phyloP scores from a whole-genome alignment of 352 stramenopile species.

The Globisporangium spinosum region DNA sequence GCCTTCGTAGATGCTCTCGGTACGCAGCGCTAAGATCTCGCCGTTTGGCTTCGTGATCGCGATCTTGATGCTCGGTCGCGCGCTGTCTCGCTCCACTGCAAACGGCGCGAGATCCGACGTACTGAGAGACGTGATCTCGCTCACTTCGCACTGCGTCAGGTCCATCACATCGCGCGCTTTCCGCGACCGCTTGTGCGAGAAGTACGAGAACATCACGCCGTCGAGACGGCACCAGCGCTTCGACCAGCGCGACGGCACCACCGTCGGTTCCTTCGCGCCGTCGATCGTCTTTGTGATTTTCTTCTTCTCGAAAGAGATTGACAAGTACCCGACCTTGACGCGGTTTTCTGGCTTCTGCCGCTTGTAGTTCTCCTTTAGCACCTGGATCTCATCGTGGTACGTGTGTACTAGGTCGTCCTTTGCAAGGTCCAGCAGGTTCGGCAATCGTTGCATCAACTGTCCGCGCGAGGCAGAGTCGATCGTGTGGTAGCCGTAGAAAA shows the following conservation, averaged over 20 bases:
- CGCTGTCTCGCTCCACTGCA: constrained; percentile 42
- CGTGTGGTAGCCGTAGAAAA: constrained; percentile 77
- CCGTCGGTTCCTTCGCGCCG: constrained; percentile 50
- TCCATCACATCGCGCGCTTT: constrained; percentile 74
- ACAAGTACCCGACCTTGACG: constrained; percentile 77
- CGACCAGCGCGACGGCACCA: constrained; percentile 70
- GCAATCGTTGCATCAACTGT: constrained; percentile 68
- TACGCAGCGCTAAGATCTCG: constrained; percentile 62
- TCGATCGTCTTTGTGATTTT: constrained; percentile 50
- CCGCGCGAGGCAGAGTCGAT: constrained; percentile 47
- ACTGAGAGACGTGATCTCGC: constrained; percentile 61
- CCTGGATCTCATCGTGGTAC: constrained; percentile 81
- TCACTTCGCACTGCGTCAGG: constrained; percentile 61
- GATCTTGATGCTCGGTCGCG: constrained; percentile 58
- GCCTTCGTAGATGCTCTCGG: constrained; percentile 78
- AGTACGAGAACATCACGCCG: constrained; percentile 73
- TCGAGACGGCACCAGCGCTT: constrained; percentile 83
- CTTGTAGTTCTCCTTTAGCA: constrained; percentile 84
- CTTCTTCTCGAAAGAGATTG: constrained; percentile 71
- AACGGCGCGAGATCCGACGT: constrained; percentile 47
- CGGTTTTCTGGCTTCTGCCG: constrained; percentile 72
- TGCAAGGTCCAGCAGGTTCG: constrained; percentile 62
- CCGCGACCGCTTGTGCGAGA: constrained; percentile 74
- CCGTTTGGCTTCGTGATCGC: constrained; percentile 67
- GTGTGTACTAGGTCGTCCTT: constrained; percentile 79